A percentile compares a stretch with the other conserved stretches of the same genome.
phyloP scores from a whole-genome alignment of 306 rosid species.

The Lagenaria siceraria region DNA sequence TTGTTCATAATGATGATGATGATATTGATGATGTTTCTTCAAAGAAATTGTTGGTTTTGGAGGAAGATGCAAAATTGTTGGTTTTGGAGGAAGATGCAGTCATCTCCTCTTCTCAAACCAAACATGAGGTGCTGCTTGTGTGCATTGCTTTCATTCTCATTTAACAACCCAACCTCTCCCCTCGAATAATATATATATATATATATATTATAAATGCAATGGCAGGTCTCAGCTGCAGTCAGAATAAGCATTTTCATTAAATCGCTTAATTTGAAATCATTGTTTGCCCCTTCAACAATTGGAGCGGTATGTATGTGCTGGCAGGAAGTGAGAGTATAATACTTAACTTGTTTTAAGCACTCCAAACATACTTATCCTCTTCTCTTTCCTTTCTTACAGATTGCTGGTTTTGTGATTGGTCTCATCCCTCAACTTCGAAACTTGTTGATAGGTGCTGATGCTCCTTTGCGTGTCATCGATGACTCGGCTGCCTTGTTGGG shows the following conservation, averaged over 20 bases:
- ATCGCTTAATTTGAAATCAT: constrained; percentile 36
- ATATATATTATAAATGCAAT: constrained; percentile 10
- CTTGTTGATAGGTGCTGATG: constrained; percentile 39
- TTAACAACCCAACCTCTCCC: no score
- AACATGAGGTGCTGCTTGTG: constrained; percentile 22
- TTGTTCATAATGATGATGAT: neutral
- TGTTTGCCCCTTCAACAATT: constrained; percentile 66
- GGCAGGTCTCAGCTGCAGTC: constrained; percentile 5
- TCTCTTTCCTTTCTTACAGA: constrained; percentile 18
- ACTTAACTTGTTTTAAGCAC: neutral
- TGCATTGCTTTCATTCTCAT: neutral
- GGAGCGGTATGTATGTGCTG: constrained; percentile 65
- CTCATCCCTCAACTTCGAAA: constrained; percentile 34
- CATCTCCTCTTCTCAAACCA: constrained; percentile 13
- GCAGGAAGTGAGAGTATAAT: neutral
- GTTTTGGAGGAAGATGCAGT: constrained; percentile 18
- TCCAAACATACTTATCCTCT: neutral
- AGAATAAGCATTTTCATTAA: constrained; percentile 12
- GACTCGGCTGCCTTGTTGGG: constrained; percentile 57
- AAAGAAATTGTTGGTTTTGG: constrained; percentile 1
- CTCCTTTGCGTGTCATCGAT: constrained; percentile 63
- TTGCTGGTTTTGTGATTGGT: constrained; percentile 52
- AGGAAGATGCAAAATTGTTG: constrained; percentile 16
- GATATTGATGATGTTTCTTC: constrained; percentile 8
- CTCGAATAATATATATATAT: no score